A percentile compares a stretch with the other conserved stretches of the same genome.
These are phyloP conservation scores for Raddia distichophylla DNA, from an alignment of 176 grass and related monocot species.

Conservation along the genomic window DNA sequence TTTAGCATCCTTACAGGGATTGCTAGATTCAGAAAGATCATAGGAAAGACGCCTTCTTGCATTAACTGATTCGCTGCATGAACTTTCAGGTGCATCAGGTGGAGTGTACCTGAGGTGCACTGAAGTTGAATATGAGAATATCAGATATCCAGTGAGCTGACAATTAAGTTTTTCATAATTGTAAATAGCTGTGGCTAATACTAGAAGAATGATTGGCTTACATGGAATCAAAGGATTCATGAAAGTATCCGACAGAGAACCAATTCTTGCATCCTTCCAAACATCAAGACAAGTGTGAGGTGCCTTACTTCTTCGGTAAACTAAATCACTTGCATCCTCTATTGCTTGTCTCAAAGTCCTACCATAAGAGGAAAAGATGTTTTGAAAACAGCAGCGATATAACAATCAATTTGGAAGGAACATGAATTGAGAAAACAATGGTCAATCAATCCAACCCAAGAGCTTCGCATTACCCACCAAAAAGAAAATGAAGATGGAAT, in stretches of 20 bases:
- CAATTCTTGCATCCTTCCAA: constrained; percentile 62
- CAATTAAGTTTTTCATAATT: constrained; percentile 13
- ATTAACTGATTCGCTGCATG: constrained; percentile 19
- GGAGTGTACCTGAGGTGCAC: neutral
- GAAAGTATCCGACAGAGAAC: constrained; percentile 52
- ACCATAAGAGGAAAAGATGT: neutral
- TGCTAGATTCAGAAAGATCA: constrained; percentile 28
- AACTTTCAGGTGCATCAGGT: constrained; percentile 24
- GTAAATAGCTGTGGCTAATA: constrained; percentile 3
- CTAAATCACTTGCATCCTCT: constrained; percentile 56
- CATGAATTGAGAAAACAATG: neutral
- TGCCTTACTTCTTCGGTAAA: constrained; percentile 54
- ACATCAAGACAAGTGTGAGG: constrained; percentile 63
- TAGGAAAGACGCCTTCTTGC: constrained; percentile 45
- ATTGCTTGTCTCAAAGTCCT: constrained; percentile 60
- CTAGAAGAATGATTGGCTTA: constrained; percentile 48
- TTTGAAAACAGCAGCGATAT: constrained; percentile 24
- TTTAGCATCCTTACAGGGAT: constrained; percentile 33
- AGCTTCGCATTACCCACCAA: neutral
- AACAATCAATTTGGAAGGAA: constrained; percentile 9
- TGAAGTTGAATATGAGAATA: constrained; percentile 44
- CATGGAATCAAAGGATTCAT: constrained; percentile 64
- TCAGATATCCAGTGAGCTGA: constrained; percentile 27
- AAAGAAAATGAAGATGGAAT: neutral
- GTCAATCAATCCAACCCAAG: neutral